These are phyloP conservation scores for Cubamyces sp. DNA, from an alignment of 768 basidiomycete species.

Conservation along the genomic window DNA sequence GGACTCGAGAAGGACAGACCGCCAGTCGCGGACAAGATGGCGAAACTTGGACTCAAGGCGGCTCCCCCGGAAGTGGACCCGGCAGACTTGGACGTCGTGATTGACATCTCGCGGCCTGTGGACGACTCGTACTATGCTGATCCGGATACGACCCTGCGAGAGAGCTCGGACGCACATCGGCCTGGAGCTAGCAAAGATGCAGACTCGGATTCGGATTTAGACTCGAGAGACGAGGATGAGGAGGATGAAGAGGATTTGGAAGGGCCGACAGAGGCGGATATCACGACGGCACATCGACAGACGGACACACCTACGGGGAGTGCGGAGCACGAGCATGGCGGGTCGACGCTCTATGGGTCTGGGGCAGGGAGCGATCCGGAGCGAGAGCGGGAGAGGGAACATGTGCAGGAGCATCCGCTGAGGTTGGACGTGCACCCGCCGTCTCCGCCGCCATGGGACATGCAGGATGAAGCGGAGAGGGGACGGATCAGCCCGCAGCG, in stretches of 20 bases:
- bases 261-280: conserved; percentile 16
- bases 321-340: conserved; percentile 13
- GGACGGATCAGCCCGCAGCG: conserved; percentile 23
- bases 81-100: conserved; percentile 6
- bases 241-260: not conserved
- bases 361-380: conserved; percentile 1
- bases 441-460: conserved; percentile 72
- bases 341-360: conserved; percentile 12
- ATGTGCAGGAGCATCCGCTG: conserved; percentile 41
- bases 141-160: conserved; percentile 19
- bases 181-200: too few species aligned
- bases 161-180: conserved; percentile 8
- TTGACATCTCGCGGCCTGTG: conserved; percentile 15
- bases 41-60: conserved; percentile 18
- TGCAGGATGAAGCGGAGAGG: conserved; percentile 45
- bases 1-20: not conserved
- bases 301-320: conserved; percentile 7
- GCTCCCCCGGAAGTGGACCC: conserved; percentile 16
- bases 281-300: not conserved
- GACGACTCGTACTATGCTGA: conserved; percentile 14
- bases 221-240: not conserved
- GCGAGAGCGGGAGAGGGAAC: conserved; percentile 6
- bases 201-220: not conserved
- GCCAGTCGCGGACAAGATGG: conserved; percentile 10
- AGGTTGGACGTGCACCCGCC: conserved; percentile 51